Conservation (phyloP, 2,329 filamentous ascomycete species). For the Chaetothyriales sp. region DNA sequence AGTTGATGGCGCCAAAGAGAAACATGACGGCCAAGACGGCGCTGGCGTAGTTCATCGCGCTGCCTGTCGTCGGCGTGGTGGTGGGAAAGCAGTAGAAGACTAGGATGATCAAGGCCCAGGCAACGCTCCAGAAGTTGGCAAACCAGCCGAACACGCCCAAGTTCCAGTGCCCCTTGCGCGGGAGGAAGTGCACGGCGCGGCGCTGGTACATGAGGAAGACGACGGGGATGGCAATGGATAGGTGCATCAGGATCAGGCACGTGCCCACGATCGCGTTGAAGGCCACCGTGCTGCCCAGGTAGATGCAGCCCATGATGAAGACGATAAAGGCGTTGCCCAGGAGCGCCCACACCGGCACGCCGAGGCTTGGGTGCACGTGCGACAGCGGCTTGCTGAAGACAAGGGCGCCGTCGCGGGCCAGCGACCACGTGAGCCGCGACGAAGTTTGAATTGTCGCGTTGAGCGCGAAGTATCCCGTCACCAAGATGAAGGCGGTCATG, state of each 20-base stretch:
- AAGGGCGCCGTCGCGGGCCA: constrained; percentile 40
- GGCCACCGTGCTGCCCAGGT: constrained; percentile 16
- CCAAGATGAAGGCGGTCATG: constrained; percentile 42
- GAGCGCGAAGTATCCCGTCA: constrained; percentile 42
- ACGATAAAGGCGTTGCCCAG: constrained; percentile 15
- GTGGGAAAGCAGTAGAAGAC: constrained; percentile 23
- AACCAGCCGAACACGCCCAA: constrained; percentile 20
- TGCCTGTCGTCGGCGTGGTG: constrained; percentile 18
- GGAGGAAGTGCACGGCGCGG: constrained; percentile 17
- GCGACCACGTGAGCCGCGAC: constrained; percentile 42
- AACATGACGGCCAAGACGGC: constrained; percentile 15
- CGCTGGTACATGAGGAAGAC: constrained; percentile 19
- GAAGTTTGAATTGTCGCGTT: constrained; percentile 39
- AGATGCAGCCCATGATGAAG: constrained; percentile 20
- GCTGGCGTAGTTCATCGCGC: constrained; percentile 20
- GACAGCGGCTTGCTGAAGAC: constrained; percentile 16
- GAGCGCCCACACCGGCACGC: constrained; percentile 19
- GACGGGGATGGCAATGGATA: constrained; percentile 21
- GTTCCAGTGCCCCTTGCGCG: constrained; percentile 9
- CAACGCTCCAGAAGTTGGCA: constrained; percentile 19
- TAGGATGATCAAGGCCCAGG: constrained; percentile 17
- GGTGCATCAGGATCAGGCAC: constrained; percentile 12
- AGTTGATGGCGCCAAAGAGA: constrained; percentile 14
- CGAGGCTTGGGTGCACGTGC: constrained; percentile 9
- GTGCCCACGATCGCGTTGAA: constrained; percentile 21